A percentile compares a stretch with the other conserved stretches of the same genome.
These are phyloP conservation scores for Coleophoma eucalyptorum DNA, from an alignment of 2,329 filamentous ascomycete species.

Conservation along the genomic window DNA sequence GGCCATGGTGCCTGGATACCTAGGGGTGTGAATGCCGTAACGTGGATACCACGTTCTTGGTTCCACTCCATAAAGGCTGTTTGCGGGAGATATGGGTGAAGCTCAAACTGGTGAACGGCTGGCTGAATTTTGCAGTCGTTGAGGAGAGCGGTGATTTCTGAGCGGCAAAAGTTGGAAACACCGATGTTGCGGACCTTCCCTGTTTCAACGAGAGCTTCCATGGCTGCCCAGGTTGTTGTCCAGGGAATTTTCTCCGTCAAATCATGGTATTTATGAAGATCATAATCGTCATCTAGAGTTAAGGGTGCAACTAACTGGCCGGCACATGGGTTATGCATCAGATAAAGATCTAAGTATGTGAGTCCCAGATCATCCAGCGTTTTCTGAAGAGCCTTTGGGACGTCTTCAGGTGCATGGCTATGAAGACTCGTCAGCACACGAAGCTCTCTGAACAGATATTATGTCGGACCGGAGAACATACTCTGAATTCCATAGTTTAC, in stretches of 20 bases:
- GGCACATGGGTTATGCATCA: constrained; percentile 70
- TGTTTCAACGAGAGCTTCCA: constrained; percentile 59
- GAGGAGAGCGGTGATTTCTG: not conserved
- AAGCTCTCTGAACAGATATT: too few species aligned
- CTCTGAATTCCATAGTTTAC: constrained; percentile 62
- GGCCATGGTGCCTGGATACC: constrained; percentile 24
- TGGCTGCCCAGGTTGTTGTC: constrained; percentile 58
- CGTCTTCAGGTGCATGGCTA: constrained; percentile 57
- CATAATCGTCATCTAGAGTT: constrained; percentile 70
- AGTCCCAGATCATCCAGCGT: constrained; percentile 67
- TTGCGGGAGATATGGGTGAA: constrained; percentile 18
- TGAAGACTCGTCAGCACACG: constrained; percentile 34
- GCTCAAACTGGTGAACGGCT: constrained; percentile 20
- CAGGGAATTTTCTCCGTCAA: too few species aligned
- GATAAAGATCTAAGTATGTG: constrained; percentile 73
- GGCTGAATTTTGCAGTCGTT: not conserved
- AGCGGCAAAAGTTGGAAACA: constrained; percentile 45
- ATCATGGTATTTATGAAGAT: constrained; percentile 36
- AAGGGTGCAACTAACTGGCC: constrained; percentile 9
- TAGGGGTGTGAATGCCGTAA: constrained; percentile 27
- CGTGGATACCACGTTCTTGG: constrained; percentile 21
- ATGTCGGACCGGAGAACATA: too few species aligned
- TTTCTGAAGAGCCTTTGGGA: constrained; percentile 64
- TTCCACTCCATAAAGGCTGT: constrained; percentile 17
- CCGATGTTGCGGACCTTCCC: constrained; percentile 55